Evolutionary conservation across 2,329 filamentous ascomycete species (phyloP), one percentile per base, ranked within the genome.

Genomic region (Curvularia spicifera): DNA sequence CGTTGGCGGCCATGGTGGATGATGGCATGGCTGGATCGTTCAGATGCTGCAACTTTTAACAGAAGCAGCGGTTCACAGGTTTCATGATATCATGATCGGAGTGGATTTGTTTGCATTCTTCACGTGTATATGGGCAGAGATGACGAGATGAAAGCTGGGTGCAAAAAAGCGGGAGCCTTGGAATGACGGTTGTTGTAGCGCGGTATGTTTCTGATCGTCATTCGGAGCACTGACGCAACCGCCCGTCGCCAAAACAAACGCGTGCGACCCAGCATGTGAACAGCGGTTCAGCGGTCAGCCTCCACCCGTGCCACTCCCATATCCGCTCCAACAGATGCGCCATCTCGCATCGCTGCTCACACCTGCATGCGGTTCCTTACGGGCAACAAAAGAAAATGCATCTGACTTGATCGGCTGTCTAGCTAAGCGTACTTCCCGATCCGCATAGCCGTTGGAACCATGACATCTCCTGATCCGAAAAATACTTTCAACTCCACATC

Each of bases 141-240:
- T 51, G 56, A 37, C 51, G 44, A 43, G 55, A 47, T 29, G 51
- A 59, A 55, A 57, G 37, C 47, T 59, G 52, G 44, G 52, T 20
- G 31, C 37, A 43, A 48, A 24, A 39, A 13, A 13, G 55, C 61
- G 59, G 69, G 18, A 69, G 66, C 65, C 66, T 68, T 54, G 53
- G 45, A 49, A 26, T 35, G 61, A 45, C 33, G 54, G 56, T 63
- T 62, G 53, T 52, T 58, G 44, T 55, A 37, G 51, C 52, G 54
- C 44, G 57, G 53, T 58, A 59, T 45, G 40, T 42, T 59, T 61
- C 55, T 35, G 37, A 62, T 64, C 59, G 52, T 57, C 59, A 57
- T 59, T 53, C 53, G 42, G 59, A 67, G 65, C 64, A 67, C 66
- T 72, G 70, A 72, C 70, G 70, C 70, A 71, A 63, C 55, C 45